phyloP scores from a whole-genome alignment of 257 asterid genomes.

The Galeopsis tetrahit region DNA sequence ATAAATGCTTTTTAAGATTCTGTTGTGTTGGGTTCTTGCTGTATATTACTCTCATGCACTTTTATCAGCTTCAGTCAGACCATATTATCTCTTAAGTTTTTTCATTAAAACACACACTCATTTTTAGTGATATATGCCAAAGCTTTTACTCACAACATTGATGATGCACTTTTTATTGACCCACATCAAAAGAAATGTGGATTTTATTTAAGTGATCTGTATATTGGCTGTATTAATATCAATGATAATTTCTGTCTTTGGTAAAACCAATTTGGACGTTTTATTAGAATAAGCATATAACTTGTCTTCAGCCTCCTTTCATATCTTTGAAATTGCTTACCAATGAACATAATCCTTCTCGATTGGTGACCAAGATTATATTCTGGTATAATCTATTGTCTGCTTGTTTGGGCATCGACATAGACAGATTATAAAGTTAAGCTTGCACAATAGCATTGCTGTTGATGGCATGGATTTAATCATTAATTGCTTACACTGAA shows the following conservation, averaged over 20 bases:
- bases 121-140: constrained; percentile 9
- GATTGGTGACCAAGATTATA: constrained; percentile 12
- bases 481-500: neutral
- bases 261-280: neutral
- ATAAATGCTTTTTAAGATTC: neutral
- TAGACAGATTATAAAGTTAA: neutral
- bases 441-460: neutral
- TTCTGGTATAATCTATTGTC: neutral
- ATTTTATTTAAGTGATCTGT: constrained; percentile 13
- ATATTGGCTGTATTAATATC: neutral
- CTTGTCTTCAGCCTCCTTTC: neutral
- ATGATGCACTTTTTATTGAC: constrained; percentile 11
- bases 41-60: neutral
- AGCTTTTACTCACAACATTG: neutral
- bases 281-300: neutral
- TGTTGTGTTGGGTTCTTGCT: neutral
- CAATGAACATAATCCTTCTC: neutral
- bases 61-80: neutral
- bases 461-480: neutral
- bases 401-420: neutral
- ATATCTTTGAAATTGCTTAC: constrained; percentile 12
- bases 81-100: neutral
- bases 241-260: neutral
- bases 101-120: neutral
- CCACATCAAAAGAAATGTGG: neutral